phyloP scores from a whole-genome alignment of 2,329 filamentous ascomycete species.

The Cadophora gregata region DNA sequence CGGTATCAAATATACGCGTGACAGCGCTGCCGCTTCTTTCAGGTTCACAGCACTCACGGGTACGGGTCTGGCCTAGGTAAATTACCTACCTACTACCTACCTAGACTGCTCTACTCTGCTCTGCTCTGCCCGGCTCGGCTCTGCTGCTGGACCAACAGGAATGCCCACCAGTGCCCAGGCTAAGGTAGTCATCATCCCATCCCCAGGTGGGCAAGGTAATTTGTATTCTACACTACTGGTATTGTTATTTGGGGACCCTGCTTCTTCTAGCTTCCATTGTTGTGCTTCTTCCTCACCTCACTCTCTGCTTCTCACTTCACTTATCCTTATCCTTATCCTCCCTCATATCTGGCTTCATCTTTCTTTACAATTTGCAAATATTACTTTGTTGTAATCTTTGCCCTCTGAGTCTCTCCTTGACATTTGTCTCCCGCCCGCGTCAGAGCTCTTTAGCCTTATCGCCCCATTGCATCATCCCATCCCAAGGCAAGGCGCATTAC shows the following conservation, averaged over 20 bases:
- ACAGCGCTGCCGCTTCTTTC: too few relatives aligned
- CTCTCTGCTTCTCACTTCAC: neutral
- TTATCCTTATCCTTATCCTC: neutral
- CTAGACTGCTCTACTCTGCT: too few relatives aligned
- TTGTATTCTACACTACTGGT: too few relatives aligned
- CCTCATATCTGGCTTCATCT: constrained; percentile 28
- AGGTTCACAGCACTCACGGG: too few relatives aligned
- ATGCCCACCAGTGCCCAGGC: neutral
- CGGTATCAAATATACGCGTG: neutral
- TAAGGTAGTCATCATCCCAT: neutral
- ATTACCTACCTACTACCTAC: too few relatives aligned
- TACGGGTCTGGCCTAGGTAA: too few relatives aligned
- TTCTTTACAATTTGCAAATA: constrained; percentile 25
- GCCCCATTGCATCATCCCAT: constrained; percentile 27
- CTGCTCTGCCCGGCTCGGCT: neutral
- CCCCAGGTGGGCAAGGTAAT: constrained; percentile 23
- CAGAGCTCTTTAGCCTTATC: constrained; percentile 32
- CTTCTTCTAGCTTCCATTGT: constrained; percentile 27
- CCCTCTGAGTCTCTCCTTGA: constrained; percentile 31
- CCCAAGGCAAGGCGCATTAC: constrained; percentile 2
- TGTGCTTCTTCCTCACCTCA: neutral
- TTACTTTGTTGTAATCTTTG: constrained; percentile 35
- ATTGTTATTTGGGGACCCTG: constrained; percentile 22
- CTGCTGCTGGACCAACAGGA: constrained; percentile 8
- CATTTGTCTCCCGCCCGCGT: constrained; percentile 25